Evolutionary conservation across 2,329 filamentous ascomycete species (phyloP), one percentile per base, ranked within the genome.

Genomic region (Neoascochyta sp.): DNA sequence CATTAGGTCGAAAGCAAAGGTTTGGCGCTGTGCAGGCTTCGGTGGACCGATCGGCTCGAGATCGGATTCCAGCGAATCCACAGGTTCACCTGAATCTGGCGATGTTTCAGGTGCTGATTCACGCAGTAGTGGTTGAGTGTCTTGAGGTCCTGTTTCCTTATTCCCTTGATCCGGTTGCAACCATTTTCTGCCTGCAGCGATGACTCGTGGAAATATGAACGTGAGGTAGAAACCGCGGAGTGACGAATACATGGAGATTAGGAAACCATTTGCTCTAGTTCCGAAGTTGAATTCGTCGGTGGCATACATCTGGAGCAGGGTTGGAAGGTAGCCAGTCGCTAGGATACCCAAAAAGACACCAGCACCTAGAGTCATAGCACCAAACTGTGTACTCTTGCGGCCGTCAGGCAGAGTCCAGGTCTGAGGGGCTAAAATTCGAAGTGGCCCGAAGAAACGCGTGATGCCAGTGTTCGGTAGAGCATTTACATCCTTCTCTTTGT

Each of bases 271-370:
- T 27, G 66, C 64, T 7, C 49, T 63, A 0, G 66, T 66, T 4
- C 63, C 62, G 31, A 71, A 72, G 5, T 53, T 54, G 34, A 69
- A 69, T 3, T 62, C 52, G 15, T 68, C 62, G 1, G 68, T 70
- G 4, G 65, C 57, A 43, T 69, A 72, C 62, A 71, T 67, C 32
- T 72, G 69, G 0, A 72, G 57, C 8, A 86, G 62, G 0, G 76
- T 67, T 0, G 78, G 76, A 0, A 81, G 79, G 33, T 83, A 86
- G 2, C 78, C 80, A 0, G 81, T 84, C 0, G 81, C 80, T 2
- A 84, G 67, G 51, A 85, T 79, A 0, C 76, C 80, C 0, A 82
- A 60, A 36, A 83, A 86, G 2, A 83, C 78, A 1, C 81, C 81
- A 1, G 69, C 61, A 12, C 78, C 81, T 3, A 86, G 70, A 2